Evolutionary conservation across 805 yeast genomes (phyloP).

Genomic region (Kodamaea sagamina): DNA sequence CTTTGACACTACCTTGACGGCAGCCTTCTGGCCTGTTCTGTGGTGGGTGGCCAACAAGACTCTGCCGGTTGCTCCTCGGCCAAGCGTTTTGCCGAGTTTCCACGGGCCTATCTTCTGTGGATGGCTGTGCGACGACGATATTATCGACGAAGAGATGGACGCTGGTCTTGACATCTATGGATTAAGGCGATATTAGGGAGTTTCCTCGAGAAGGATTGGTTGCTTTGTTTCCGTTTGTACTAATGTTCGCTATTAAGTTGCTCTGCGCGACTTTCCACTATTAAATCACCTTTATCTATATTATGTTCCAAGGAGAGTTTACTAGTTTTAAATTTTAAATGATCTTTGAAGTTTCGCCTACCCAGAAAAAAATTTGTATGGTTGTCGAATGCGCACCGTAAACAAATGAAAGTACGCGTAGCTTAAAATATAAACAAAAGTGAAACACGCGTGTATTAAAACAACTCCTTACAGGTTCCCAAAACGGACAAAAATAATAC

Average conservation of each 20-base stretch:
- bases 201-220: no score
- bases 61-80: slow-evolving; percentile 82
- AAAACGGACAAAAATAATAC: neutral
- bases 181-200: no score
- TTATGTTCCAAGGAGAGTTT: no score
- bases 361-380: no score
- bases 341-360: no score
- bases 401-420: neutral
- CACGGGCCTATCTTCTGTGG: slow-evolving; percentile 74
- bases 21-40: slow-evolving; percentile 72
- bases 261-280: neutral
- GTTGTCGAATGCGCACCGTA: no score
- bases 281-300: no score
- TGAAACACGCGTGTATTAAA: neutral
- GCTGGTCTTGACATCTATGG: slow-evolving; percentile 51
- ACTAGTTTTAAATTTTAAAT: no score
- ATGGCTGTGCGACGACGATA: slow-evolving; percentile 47
- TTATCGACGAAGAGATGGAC: slow-evolving; percentile 57
- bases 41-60: slow-evolving; percentile 74
- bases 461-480: slow-evolving; percentile 2
- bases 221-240: neutral
- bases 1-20: slow-evolving; percentile 80
- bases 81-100: slow-evolving; percentile 76
- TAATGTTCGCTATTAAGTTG: neutral
- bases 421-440: no score